Base-by-base conservation (phyloP, 768 basidiomycete genomes). In the Boletus subparvulus region DNA sequence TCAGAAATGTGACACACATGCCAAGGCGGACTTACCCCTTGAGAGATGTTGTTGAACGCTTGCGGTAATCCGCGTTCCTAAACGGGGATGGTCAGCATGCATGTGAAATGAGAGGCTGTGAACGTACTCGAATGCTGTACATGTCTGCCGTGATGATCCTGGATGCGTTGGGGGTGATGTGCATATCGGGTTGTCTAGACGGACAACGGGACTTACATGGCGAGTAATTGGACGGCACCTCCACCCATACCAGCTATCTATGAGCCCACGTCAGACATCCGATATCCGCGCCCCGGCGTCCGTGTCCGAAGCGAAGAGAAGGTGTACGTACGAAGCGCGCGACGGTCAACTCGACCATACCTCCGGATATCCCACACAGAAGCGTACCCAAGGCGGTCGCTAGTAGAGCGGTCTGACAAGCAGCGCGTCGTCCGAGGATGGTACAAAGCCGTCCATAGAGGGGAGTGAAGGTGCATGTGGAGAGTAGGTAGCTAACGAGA, bases 1-100 rank as follows among this genome's bases (percentile, higher is more conserved):
- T 60, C 48, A 53, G 50, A 24, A 36, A 32, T 9, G 3, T 30
- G 12, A 19, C 17, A n/a, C 9, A 40, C n/a, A 19, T 19, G 39
- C 14, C 39, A 40, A 4, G 7, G n/a, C 3, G 3, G 47, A 50
- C 65, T 56, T 43, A 66, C 65, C 0, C 63, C 60, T 17, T 57
- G 56, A 42, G 28, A 45, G 14, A 67, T 54, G 13, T 45, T 58
- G 24, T 84, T 42, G 78, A 78, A 45, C 83, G 73, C 89, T 87
- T 65, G 65, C 0, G 55, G 52, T 41, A 68, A 54, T n/a, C 55
- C 40, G 10, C 62, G 54, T 16, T 50, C 60, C 56, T 52, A n/a
- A 3, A 32, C 4, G n/a, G 44, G 16, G 8, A 35, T 14, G 28
- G 28, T 28, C 28, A 8, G 4, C n/a, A 13, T 11, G 5, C 11